Evolutionary conservation across 2,329 filamentous ascomycete genomes (phyloP), one percentile per base, ranked within the genome.

Genomic region (Hypoxylon sp.): DNA sequence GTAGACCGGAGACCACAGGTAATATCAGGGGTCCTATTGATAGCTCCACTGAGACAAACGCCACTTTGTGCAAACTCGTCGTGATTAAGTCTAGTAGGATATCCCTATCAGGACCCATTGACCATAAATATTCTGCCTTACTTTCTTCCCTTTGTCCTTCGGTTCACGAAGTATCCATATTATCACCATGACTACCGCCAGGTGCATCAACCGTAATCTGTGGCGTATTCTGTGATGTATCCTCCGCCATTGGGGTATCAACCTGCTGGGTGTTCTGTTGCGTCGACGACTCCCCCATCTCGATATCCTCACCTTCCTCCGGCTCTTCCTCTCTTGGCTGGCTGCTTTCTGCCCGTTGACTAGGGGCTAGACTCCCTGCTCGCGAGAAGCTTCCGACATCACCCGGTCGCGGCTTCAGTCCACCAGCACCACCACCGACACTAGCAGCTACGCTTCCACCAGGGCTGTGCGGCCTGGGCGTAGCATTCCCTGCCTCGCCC

Each of bases 101-200:
- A n/a, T 14, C 5, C 13, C 21, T 14, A 28, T 17, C 10, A 14
- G 7, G 13, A 9, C 3, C 11, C 28, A 28, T 32, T 45, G 21
- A 32, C 7, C n/a, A 23, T 5, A 34, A 5, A 10, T 13, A 4
- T 14, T 28, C 19, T 11, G 17, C 17, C 38, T 21, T 43, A 25
- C 11, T 32, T 28, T 56, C 70, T 64, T 63, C 73, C 32, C 28
- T 21, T 21, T 5, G 17, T 10, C n/a, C 23, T 38, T 41, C 46
- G 53, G 28, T 30, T 69, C 67, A 72, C 23, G 80, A 85, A 72
- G 82, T 92, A 81, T 93, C 91, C 91, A 93, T 93, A 74, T 83
- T 86, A 71, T 91, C 89, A 6, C 80, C 83, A 30, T 75, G 38
- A 38, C 77, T 80, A 45, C 82, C 80, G 43, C 82, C 80, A 25